phyloP scores from a whole-genome alignment of 768 basidiomycete genomes.

The Lanmaoa pseudosensibilis region DNA sequence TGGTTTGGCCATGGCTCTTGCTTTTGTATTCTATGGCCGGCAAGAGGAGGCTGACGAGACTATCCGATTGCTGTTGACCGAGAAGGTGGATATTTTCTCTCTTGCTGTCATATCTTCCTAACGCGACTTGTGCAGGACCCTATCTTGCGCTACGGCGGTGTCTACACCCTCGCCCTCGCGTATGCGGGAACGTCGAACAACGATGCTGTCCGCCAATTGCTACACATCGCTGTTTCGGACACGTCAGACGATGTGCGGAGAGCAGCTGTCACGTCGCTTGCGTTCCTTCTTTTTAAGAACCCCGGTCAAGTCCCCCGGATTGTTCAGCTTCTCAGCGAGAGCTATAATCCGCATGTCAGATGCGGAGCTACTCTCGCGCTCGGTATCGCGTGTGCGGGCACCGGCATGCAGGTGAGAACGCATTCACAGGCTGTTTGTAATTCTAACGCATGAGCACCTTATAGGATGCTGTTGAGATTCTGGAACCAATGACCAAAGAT shows the following conservation, averaged over 20 bases:
- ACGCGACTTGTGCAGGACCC: slow-evolving; percentile 64
- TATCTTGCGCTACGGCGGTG: slow-evolving; percentile 95
- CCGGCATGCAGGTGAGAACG: slow-evolving; percentile 77
- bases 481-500: slow-evolving; percentile 98
- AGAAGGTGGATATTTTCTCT: slow-evolving; percentile 63
- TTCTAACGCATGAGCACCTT: not conserved
- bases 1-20: slow-evolving; percentile 88
- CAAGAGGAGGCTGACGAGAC: slow-evolving; percentile 92
- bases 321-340: slow-evolving; percentile 95
- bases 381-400: slow-evolving; percentile 96
- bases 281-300: slow-evolving; percentile 96
- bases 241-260: slow-evolving; percentile 96
- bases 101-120: not conserved
- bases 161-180: slow-evolving; percentile 93
- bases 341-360: slow-evolving; percentile 97
- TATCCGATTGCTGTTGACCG: slow-evolving; percentile 72
- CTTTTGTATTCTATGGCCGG: slow-evolving; percentile 88
- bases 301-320: slow-evolving; percentile 95
- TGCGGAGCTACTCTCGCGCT: slow-evolving; percentile 96
- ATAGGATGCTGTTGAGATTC: slow-evolving; percentile 92
- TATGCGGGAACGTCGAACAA: slow-evolving; percentile 97
- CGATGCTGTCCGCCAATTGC: slow-evolving; percentile 82
- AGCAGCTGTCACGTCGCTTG: slow-evolving; percentile 93
- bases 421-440: not conserved
- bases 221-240: slow-evolving; percentile 97